Percentiles rank a stretch among this genome's conserved stretches.
These are phyloP conservation scores for Chytriomyces sp. DNA, from an alignment of 192 early-diverging fungal genomes.

Conservation along the genomic window DNA sequence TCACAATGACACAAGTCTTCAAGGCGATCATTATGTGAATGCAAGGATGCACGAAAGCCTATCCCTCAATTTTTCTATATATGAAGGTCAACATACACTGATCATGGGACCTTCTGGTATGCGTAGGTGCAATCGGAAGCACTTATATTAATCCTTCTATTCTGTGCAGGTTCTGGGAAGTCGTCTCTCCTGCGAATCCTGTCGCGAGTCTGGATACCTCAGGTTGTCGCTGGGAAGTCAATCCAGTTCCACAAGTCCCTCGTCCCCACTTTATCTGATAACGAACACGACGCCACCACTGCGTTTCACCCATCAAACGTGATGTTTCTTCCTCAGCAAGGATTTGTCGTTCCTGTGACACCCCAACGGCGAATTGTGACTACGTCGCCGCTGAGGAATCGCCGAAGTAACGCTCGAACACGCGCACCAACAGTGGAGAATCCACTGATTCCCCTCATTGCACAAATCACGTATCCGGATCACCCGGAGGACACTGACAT, in stretches of 20 bases:
- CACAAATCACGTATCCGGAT: slow-evolving; percentile 82
- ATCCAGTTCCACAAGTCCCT: slow-evolving; percentile 17
- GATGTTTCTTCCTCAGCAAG: slow-evolving; percentile 70
- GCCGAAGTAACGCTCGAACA: no score
- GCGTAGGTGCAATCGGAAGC: no score
- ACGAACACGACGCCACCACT: slow-evolving; percentile 4
- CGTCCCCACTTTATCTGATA: slow-evolving; percentile 8
- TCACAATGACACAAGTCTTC: background rate
- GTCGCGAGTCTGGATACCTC: slow-evolving; percentile 72
- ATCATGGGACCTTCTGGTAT: slow-evolving; percentile 72
- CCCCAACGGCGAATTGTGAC: slow-evolving; percentile 69
- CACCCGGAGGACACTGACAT: background rate
- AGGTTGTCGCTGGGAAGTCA: background rate
- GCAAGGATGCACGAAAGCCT: background rate
- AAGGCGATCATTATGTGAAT: background rate
- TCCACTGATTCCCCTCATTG: slow-evolving; percentile 22
- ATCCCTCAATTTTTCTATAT: background rate
- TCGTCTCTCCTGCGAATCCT: slow-evolving; percentile 77
- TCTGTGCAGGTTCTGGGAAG: slow-evolving; percentile 86
- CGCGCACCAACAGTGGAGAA: background rate
- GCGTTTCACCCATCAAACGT: slow-evolving; percentile 38
- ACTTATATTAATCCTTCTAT: no score
- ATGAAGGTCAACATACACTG: slow-evolving; percentile 32
- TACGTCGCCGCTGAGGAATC: slow-evolving; percentile 47
- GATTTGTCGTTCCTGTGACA: slow-evolving; percentile 30